Conservation (phyloP, 2,329 filamentous ascomycete species). For the Trichoderma sp. region DNA sequence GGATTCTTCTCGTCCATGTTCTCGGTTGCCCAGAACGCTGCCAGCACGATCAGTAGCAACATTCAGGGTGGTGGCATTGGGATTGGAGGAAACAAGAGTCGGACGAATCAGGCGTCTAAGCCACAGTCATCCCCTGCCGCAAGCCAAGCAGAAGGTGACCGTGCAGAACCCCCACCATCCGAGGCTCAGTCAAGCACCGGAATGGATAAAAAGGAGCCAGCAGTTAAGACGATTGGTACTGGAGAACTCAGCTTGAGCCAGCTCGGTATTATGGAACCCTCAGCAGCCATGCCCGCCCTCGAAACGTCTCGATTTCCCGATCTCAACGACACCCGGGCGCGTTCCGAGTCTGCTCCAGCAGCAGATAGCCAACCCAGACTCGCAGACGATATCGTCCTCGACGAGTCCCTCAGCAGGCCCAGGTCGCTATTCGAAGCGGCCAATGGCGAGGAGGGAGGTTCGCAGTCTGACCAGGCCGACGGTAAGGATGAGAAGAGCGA, state of each 20-base stretch:
- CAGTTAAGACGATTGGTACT: slow-evolving; percentile 83
- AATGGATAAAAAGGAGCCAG: slow-evolving; percentile 64
- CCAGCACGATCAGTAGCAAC: slow-evolving; percentile 69
- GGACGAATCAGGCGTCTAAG: slow-evolving; percentile 27
- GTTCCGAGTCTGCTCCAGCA: slow-evolving; percentile 60
- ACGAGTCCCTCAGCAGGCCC: slow-evolving; percentile 41
- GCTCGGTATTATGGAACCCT: slow-evolving; percentile 69
- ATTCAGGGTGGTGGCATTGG: slow-evolving; percentile 65
- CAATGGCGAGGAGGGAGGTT: slow-evolving; percentile 61
- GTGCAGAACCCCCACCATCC: slow-evolving; percentile 32
- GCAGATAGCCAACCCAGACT: slow-evolving; percentile 39
- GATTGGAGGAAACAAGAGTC: slow-evolving; percentile 43
- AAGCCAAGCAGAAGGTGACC: slow-evolving; percentile 44
- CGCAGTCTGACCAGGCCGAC: slow-evolving; percentile 62
- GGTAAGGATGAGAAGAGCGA: slow-evolving; percentile 62
- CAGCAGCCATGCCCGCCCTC: slow-evolving; percentile 53
- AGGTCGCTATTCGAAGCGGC: slow-evolving; percentile 52
- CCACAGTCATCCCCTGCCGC: slow-evolving; percentile 27
- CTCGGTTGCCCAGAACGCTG: slow-evolving; percentile 89
- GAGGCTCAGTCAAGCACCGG: slow-evolving; percentile 32
- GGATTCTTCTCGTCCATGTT: slow-evolving; percentile 95
- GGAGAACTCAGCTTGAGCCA: slow-evolving; percentile 89
- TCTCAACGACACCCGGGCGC: slow-evolving; percentile 43
- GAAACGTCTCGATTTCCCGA: slow-evolving; percentile 56
- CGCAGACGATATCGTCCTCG: slow-evolving; percentile 30